These are phyloP conservation scores for Penicillium flavigenum DNA, from an alignment of 495 filamentous ascomycete genomes.

Conservation along the genomic window DNA sequence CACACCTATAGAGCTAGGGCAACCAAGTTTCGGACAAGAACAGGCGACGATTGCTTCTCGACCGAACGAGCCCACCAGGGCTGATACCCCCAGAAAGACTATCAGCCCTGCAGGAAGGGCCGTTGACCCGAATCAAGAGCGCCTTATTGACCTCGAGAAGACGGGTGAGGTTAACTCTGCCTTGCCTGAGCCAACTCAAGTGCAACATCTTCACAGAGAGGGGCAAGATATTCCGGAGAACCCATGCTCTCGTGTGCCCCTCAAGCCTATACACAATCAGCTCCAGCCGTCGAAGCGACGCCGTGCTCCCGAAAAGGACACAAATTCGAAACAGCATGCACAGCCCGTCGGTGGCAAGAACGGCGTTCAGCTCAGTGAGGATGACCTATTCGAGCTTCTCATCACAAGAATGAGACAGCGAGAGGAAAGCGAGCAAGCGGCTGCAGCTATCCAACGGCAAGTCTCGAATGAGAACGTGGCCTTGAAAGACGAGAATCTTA, in stretches of 20 bases:
- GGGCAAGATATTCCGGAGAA: background rate
- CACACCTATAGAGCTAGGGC: background rate
- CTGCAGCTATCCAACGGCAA: conserved; percentile 24
- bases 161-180: background rate
- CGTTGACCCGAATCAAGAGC: background rate
- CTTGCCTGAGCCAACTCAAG: background rate
- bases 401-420: conserved; percentile 35
- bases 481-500: conserved; percentile 31
- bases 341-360: background rate
- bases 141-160: background rate
- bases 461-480: conserved; percentile 25
- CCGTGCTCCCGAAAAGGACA: conserved; percentile 13
- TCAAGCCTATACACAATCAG: conserved; percentile 7
- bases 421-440: conserved; percentile 34
- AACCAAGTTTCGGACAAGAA: background rate
- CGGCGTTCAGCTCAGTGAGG: conserved; percentile 28
- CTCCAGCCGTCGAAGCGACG: conserved; percentile 20
- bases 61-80: background rate
- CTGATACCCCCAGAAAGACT: background rate
- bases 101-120: background rate
- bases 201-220: background rate
- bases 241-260: background rate
- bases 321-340: background rate
- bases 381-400: conserved; percentile 40
- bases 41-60: background rate